Evolutionary conservation across 306 rosid genomes (phyloP).

Genomic region (Glycyrrhiza uralensis): DNA sequence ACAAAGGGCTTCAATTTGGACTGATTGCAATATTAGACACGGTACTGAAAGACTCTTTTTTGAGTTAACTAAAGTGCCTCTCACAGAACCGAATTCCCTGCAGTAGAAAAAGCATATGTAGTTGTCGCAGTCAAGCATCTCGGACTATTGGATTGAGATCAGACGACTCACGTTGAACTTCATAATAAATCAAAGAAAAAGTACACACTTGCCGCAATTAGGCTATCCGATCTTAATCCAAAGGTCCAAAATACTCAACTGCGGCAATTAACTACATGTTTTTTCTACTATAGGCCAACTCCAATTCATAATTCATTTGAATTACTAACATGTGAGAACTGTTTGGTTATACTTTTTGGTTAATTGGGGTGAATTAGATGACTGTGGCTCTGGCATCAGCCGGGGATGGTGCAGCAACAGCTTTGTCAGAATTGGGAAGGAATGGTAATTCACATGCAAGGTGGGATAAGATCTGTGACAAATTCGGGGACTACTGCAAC

Average conservation of each 20-base stretch:
- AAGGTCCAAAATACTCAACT: too few species aligned
- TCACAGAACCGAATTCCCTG: too few species aligned
- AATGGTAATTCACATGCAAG: slow-evolving; percentile 77
- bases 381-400: slow-evolving; percentile 49
- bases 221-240: too few species aligned
- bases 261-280: too few species aligned
- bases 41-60: slow-evolving; percentile 37
- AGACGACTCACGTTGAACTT: too few species aligned
- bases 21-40: slow-evolving; percentile 63
- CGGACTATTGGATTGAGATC: too few species aligned
- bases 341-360: background rate
- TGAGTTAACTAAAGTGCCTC: too few species aligned
- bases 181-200: too few species aligned
- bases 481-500: slow-evolving; percentile 52
- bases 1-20: slow-evolving; percentile 54
- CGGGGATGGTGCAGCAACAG: slow-evolving; percentile 72
- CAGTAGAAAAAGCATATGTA: too few species aligned
- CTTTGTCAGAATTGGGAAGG: slow-evolving; percentile 82
- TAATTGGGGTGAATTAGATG: slow-evolving; percentile 40
- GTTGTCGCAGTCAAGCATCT: too few species aligned
- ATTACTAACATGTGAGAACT: background rate
- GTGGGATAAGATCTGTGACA: slow-evolving; percentile 88
- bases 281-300: too few species aligned
- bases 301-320: background rate
- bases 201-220: too few species aligned